Conservation (phyloP, 2,329 filamentous ascomycete species). For the Pseudofabraea citricarpa region DNA sequence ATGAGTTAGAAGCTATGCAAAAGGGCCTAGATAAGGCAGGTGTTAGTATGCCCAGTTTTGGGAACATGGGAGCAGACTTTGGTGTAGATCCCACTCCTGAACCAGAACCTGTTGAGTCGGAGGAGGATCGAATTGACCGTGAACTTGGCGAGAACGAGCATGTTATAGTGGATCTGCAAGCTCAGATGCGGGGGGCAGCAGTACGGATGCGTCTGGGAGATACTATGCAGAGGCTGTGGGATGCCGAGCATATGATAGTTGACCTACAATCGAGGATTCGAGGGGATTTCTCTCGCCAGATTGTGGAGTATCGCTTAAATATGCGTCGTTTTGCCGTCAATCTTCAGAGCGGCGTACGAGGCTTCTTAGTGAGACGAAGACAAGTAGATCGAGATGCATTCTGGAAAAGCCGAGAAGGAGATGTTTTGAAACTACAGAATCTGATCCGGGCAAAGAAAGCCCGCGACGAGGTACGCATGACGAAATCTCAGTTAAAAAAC, state of each 20-base stretch:
- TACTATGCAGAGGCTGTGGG: conserved; percentile 87
- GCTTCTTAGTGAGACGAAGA: conserved; percentile 65
- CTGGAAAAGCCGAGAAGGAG: conserved; percentile 65
- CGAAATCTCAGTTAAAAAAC: conserved; percentile 53
- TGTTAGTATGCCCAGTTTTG: conserved; percentile 94
- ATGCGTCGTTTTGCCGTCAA: conserved; percentile 78
- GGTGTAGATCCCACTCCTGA: conserved; percentile 76
- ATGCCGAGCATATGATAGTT: conserved; percentile 70
- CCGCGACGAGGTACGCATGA: conserved; percentile 51
- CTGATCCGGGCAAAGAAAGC: conserved; percentile 67
- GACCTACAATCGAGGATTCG: conserved; percentile 84
- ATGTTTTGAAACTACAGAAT: conserved; percentile 78
- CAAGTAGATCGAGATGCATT: conserved; percentile 58
- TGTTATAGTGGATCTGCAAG: conserved; percentile 74
- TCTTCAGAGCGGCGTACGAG: conserved; percentile 75
- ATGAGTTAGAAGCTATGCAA: conserved; percentile 94
- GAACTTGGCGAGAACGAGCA: conserved; percentile 75
- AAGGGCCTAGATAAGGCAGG: conserved; percentile 95
- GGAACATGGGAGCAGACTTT: conserved; percentile 94
- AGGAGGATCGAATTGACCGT: conserved; percentile 81
- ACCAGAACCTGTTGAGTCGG: conserved; percentile 69
- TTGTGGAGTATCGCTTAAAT: conserved; percentile 73
- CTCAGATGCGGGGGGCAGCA: conserved; percentile 78
- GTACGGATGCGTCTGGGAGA: conserved; percentile 71
- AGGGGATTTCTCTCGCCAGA: conserved; percentile 81